Evolutionary conservation across 139 green algal genomes (phyloP).

Genomic region (Coelastrella sp.): DNA sequence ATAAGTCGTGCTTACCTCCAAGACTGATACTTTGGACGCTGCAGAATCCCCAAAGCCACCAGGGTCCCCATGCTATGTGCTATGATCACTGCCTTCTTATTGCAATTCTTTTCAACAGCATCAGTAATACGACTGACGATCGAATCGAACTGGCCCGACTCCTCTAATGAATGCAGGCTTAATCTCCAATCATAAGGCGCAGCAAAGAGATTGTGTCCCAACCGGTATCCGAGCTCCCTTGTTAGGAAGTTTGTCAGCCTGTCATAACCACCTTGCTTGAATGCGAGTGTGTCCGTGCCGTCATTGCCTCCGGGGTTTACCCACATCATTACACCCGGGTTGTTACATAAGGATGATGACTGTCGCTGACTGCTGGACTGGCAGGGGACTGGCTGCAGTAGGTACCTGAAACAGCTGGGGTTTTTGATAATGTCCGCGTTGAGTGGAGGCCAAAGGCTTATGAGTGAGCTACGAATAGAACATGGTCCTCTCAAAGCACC

Average conservation of each 20-base stretch:
- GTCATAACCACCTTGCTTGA: conserved; percentile 30
- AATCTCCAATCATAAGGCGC: conserved; percentile 39
- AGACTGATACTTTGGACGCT: background rate
- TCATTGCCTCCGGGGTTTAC: conserved; percentile 20
- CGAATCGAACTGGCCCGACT: conserved; percentile 15
- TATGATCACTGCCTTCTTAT: conserved; percentile 14
- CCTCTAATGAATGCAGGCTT: background rate
- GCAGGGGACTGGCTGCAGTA: conserved; percentile 27
- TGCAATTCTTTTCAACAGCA: conserved; percentile 4
- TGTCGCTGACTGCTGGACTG: background rate
- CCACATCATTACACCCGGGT: conserved; percentile 21
- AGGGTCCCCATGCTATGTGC: conserved; percentile 33
- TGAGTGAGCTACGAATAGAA: conserved; percentile 1
- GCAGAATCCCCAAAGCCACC: conserved; percentile 30
- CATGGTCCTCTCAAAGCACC: background rate
- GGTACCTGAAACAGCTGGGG: conserved; percentile 22
- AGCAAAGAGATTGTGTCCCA: conserved; percentile 34
- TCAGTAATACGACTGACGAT: background rate
- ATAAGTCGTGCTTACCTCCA: conserved; percentile 33
- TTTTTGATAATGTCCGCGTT: conserved; percentile 12
- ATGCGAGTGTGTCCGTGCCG: conserved; percentile 17
- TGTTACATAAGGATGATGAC: background rate
- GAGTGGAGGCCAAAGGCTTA: conserved; percentile 37
- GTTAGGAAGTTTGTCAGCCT: conserved; percentile 1
- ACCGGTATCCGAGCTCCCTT: conserved; percentile 4